These are phyloP conservation scores for Alternaria burnsii DNA, from an alignment of 2,329 filamentous ascomycete species.

Conservation along the genomic window DNA sequence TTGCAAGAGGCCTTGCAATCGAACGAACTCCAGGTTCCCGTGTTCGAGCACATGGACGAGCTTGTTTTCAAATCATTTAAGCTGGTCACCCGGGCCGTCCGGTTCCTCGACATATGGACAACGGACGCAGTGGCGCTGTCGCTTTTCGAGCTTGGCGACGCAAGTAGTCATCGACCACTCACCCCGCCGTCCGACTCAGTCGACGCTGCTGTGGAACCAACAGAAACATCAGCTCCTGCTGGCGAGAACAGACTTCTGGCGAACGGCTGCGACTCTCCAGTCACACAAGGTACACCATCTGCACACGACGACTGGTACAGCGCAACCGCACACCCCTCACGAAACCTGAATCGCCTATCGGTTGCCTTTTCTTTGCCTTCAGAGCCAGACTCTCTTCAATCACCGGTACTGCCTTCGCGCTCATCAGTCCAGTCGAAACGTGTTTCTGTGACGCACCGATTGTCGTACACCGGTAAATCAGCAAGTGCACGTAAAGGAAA, in stretches of 20 bases:
- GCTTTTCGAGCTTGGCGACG: slow-evolving; percentile 44
- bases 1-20: slow-evolving; percentile 74
- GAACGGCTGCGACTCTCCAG: slow-evolving; percentile 50
- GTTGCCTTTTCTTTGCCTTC: slow-evolving; percentile 52
- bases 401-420: slow-evolving; percentile 36
- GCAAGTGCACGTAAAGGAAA: slow-evolving; percentile 70
- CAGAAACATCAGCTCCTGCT: slow-evolving; percentile 33
- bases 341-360: slow-evolving; percentile 42
- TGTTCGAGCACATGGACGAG: slow-evolving; percentile 85
- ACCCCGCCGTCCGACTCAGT: slow-evolving; percentile 51
- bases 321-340: slow-evolving; percentile 41
- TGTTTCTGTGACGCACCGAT: slow-evolving; percentile 71
- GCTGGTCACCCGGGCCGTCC: slow-evolving; percentile 88
- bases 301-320: slow-evolving; percentile 39
- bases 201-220: slow-evolving; percentile 42
- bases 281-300: slow-evolving; percentile 46
- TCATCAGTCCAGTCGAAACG: slow-evolving; percentile 53
- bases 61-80: slow-evolving; percentile 94
- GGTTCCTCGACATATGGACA: slow-evolving; percentile 86
- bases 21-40: slow-evolving; percentile 50
- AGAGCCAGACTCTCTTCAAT: slow-evolving; percentile 46
- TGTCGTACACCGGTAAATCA: slow-evolving; percentile 77
- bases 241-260: slow-evolving; percentile 51
- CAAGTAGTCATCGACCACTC: slow-evolving; percentile 44
- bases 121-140: slow-evolving; percentile 64